These are phyloP conservation scores for Lippia alba DNA, from an alignment of 305 asterid species.

Conservation along the genomic window DNA sequence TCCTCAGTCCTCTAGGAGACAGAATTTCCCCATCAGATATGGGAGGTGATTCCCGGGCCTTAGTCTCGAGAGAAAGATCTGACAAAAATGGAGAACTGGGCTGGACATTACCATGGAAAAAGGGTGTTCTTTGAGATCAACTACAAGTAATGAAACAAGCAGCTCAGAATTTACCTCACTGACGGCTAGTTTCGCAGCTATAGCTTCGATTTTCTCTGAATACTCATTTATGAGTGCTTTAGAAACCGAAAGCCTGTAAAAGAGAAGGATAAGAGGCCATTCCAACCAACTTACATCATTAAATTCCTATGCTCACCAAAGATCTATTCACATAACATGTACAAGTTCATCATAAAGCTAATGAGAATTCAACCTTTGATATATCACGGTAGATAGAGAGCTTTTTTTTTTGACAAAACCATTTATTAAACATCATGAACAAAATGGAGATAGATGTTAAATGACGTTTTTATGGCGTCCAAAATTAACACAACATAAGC, in stretches of 20 bases:
- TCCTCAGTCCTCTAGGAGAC: conserved; percentile 76
- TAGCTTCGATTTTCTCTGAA: conserved; percentile 75
- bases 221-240: conserved; percentile 71
- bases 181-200: conserved; percentile 70
- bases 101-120: conserved; percentile 48
- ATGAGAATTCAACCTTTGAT: conserved; percentile 11
- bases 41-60: conserved; percentile 48
- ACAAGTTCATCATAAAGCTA: background rate
- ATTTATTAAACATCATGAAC: conserved; percentile 5
- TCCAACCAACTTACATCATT: conserved; percentile 22
- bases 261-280: background rate
- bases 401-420: conserved; percentile 10
- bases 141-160: background rate
- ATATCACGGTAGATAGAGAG: background rate
- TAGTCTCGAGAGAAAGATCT: conserved; percentile 50
- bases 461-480: conserved; percentile 5
- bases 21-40: conserved; percentile 52
- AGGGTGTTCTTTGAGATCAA: conserved; percentile 23
- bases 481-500: background rate
- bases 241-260: conserved; percentile 74
- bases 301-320: conserved; percentile 15
- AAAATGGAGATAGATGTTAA: background rate
- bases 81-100: conserved; percentile 40
- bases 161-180: conserved; percentile 50
- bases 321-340: background rate